These are phyloP conservation scores for Mycena citricolor DNA, from an alignment of 1,284 basidiomycete species.

Conservation along the genomic window DNA sequence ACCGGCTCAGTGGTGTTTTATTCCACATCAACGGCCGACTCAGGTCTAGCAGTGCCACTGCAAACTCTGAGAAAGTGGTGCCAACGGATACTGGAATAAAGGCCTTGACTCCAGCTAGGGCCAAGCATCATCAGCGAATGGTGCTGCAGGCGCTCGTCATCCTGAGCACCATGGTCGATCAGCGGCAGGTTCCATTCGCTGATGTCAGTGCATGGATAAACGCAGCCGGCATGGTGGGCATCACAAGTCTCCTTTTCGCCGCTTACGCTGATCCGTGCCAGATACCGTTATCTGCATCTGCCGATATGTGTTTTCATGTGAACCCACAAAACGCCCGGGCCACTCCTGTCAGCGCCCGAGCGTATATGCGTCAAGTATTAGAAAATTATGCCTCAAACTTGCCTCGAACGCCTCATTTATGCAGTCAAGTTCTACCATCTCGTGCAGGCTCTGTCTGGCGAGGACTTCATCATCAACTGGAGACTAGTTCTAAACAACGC, in stretches of 20 bases:
- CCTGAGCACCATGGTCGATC: conserved; percentile 5
- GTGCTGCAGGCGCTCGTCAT: conserved; percentile 12
- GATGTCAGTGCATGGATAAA: conserved; percentile 9
- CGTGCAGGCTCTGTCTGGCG: neutral
- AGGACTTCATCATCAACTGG: conserved; percentile 1
- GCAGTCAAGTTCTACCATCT: neutral
- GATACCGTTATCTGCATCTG: no score
- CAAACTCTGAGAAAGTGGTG: neutral
- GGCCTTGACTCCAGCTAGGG: neutral
- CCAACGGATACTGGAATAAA: neutral
- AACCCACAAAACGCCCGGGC: neutral
- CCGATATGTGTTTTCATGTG: no score
- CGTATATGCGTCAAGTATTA: conserved; percentile 4
- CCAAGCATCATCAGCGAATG: neutral
- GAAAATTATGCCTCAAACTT: conserved; percentile 6
- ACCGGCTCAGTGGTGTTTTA: conserved; percentile 7
- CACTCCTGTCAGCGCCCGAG: neutral
- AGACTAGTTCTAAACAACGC: neutral
- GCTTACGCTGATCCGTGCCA: neutral
- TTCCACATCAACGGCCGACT: neutral
- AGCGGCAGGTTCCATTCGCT: conserved; percentile 6
- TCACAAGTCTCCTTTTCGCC: no score
- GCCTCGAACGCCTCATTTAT: conserved; percentile 5
- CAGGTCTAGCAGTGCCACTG: neutral
- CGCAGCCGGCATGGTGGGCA: conserved; percentile 8